A percentile compares a stretch with the other conserved stretches of the same genome.
These are phyloP conservation scores for Nepenthes gracilis DNA, from an alignment of 148 eudicot species.

Conservation along the genomic window DNA sequence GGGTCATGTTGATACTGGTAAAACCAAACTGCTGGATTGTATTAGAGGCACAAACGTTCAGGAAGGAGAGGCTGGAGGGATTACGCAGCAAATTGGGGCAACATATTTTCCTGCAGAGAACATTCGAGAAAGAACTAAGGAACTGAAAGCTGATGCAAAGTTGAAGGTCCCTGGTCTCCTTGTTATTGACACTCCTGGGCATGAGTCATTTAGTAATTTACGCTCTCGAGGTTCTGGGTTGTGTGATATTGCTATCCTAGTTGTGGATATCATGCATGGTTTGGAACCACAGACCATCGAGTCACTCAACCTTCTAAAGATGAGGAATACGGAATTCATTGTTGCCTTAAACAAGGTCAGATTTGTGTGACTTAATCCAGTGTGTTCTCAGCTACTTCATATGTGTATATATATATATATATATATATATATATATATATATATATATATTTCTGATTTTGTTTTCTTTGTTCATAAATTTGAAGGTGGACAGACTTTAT, in stretches of 20 bases:
- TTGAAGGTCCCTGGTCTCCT: constrained; percentile 85
- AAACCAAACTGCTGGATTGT: constrained; percentile 87
- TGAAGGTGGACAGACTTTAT: constrained; percentile 81
- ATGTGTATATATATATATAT: not conserved
- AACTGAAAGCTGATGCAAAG: constrained; percentile 88
- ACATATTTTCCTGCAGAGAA: constrained; percentile 89
- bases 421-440: not conserved
- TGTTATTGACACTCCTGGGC: constrained; percentile 96
- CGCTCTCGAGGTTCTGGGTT: constrained; percentile 89
- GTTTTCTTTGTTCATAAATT: constrained; percentile 2
- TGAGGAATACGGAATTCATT: constrained; percentile 83
- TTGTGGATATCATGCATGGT: constrained; percentile 95
- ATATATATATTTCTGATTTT: not conserved
- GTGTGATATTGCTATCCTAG: constrained; percentile 91
- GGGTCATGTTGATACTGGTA: constrained; percentile 97
- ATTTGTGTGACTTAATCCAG: not conserved
- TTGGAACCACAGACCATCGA: constrained; percentile 91
- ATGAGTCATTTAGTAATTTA: constrained; percentile 77
- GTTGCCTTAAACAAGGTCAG: constrained; percentile 89
- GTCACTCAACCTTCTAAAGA: constrained; percentile 81
- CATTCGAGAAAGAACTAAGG: constrained; percentile 84
- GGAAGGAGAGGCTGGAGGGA: constrained; percentile 99
- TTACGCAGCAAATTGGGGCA: constrained; percentile 94
- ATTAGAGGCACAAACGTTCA: constrained; percentile 88
- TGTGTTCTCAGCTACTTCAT: not conserved